Base-by-base conservation (phyloP, 441 rosid species). In the Hypseocharis bilobata region DNA sequence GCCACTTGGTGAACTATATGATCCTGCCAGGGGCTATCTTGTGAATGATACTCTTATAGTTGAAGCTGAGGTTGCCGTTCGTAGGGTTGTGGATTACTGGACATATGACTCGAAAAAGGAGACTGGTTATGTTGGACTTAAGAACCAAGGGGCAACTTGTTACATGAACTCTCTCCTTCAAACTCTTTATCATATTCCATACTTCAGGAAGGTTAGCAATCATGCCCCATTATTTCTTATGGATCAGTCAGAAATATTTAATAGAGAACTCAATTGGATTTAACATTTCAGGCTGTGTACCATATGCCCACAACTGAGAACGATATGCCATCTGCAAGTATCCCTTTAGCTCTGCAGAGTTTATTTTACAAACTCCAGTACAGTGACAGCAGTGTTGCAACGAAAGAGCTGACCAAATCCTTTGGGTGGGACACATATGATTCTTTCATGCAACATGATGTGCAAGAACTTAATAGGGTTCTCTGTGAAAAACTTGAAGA, bases 301-400 rank as follows among this genome's bases (percentile, higher is more conserved):
- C 92, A 87, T 77, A 87, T 87, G 92, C 92, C 92, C 1, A 87
- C 92, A 62, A 87, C 88, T 60, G 89, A 85, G 74, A 85, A 87
- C 2, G 89, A 86, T 69, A 78, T 70, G 30, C 92, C 92, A 45
- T 77, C 86, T 38, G 89, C 88, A 72, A 84, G 89, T 76, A 86
- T 86, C 65, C 92, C 89, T 54, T 71, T 86, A 80, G 92, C 92
- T 63, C 80, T 86, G 78, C 92, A 86, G 69, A 82, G 92, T 79
- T 70, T 86, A 65, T 86, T 86, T 76, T 84, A 86, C 74, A 86
- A 86, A 82, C 92, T 86, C 69, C 92, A 86, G 47, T 83, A 86
- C 49, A 83, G 81, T 55, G 88, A 85, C 74, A 82, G 84, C 36
- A 86, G 89, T 76, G 92, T 85, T 62, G 89, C 92, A 4, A 86